phyloP scores from a whole-genome alignment of 495 filamentous ascomycete species.

The Neurospora cerealis region DNA sequence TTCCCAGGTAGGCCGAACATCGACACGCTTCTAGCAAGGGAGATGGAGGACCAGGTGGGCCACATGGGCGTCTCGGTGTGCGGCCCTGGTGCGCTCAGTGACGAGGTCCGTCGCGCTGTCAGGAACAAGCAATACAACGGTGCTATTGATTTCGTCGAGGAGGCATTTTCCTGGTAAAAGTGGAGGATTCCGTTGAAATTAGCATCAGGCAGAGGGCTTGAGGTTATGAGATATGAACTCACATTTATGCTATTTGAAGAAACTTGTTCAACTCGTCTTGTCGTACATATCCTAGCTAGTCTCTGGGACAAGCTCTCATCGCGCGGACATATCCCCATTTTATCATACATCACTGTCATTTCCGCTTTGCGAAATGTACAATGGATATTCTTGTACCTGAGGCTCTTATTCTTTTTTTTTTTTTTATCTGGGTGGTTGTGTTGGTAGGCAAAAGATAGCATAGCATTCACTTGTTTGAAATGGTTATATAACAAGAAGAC shows the following conservation, averaged over 20 bases:
- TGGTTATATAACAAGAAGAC: background rate
- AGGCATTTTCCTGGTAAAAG: conserved; percentile 79
- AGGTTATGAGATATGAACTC: background rate
- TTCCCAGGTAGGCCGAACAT: conserved; percentile 57
- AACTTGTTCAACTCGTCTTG: background rate
- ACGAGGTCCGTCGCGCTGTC: conserved; percentile 71
- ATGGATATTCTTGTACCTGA: background rate
- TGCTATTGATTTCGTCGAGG: conserved; percentile 82
- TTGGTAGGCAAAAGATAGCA: background rate
- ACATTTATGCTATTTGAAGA: background rate
- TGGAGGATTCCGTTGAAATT: background rate
- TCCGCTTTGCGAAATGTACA: background rate
- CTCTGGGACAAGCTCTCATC: background rate
- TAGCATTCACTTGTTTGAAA: background rate
- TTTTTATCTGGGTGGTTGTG: background rate
- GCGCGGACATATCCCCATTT: background rate
- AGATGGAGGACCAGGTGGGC: conserved; percentile 67
- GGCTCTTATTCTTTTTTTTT: background rate
- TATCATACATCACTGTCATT: background rate
- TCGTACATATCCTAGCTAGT: background rate
- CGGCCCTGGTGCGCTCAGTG: conserved; percentile 79
- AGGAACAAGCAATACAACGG: conserved; percentile 54
- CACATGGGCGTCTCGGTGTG: conserved; percentile 82
- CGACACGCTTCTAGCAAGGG: conserved; percentile 62
- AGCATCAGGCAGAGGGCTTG: background rate